Evolutionary conservation across 2,329 filamentous ascomycete genomes (phyloP).

Genomic region (Elsinoe batatas): DNA sequence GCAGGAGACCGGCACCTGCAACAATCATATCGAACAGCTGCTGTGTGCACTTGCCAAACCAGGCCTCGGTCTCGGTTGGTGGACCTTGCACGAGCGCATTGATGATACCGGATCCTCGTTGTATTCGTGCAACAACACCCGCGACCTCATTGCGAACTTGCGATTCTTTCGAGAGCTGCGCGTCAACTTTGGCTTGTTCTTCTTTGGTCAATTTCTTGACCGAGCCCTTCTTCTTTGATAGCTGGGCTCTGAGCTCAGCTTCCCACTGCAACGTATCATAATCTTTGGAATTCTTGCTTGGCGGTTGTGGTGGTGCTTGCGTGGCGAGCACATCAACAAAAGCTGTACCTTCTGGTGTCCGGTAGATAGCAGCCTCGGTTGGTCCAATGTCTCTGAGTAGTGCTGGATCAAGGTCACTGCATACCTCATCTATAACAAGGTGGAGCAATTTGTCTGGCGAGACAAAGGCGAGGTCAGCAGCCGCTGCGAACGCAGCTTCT

Average conservation of each 20-base stretch:
- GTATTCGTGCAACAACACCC: conserved; percentile 58
- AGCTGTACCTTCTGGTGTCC: conserved; percentile 75
- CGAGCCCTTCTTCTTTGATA: conserved; percentile 87
- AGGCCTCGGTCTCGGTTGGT: conserved; percentile 76
- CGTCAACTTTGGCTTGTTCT: conserved; percentile 80
- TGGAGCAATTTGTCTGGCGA: conserved; percentile 74
- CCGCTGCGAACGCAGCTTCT: conserved; percentile 68
- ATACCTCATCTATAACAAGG: conserved; percentile 63
- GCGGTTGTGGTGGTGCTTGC: conserved; percentile 58
- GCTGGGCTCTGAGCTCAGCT: conserved; percentile 72
- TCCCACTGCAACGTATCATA: conserved; percentile 98
- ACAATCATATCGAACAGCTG: conserved; percentile 65
- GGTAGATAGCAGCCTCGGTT: conserved; percentile 84
- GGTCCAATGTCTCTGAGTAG: conserved; percentile 67
- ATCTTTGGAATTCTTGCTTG: conserved; percentile 86
- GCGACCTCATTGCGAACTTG: conserved; percentile 65
- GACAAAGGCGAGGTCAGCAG: conserved; percentile 87
- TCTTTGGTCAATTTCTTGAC: conserved; percentile 85
- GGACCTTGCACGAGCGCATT: conserved; percentile 72
- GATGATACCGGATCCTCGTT: conserved; percentile 79
- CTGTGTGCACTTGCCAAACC: conserved; percentile 75
- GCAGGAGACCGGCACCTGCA: conserved; percentile 69
- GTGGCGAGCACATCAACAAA: conserved; percentile 88
- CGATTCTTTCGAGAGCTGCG: conserved; percentile 79
- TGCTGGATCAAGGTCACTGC: conserved; percentile 58